A percentile compares a stretch with the other conserved stretches of the same genome.
Evolutionary conservation across 1,139 yeast genomes (phyloP).

Genomic region (Saccharomyces uvarum): DNA sequence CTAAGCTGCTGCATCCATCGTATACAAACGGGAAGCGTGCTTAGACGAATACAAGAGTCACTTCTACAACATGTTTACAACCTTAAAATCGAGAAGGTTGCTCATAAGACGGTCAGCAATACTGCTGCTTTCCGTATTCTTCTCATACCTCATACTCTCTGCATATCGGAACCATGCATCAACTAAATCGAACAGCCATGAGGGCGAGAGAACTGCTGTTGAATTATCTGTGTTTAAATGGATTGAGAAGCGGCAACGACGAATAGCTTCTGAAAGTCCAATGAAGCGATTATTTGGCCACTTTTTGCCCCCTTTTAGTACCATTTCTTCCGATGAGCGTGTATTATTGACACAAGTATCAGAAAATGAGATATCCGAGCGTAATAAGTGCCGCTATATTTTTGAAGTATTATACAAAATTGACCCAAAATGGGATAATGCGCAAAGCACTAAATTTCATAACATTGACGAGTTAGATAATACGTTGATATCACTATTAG

Average conservation of each 20-base stretch:
- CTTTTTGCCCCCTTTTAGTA: background rate
- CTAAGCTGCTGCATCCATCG: background rate
- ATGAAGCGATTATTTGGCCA: background rate
- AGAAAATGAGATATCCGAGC: background rate
- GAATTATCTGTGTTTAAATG: background rate
- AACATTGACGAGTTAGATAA: conserved; percentile 12
- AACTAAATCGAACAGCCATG: background rate
- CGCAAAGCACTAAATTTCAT: conserved; percentile 7
- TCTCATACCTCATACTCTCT: background rate
- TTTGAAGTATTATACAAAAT: conserved; percentile 13
- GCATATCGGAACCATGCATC: background rate
- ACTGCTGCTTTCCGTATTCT: background rate
- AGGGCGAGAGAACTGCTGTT: background rate
- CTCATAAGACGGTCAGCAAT: background rate
- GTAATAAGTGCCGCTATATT: conserved; percentile 17
- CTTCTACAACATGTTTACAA: background rate
- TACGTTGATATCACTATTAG: conserved; percentile 9
- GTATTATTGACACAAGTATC: background rate
- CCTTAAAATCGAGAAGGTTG: background rate
- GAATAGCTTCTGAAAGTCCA: background rate
- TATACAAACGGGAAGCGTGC: background rate
- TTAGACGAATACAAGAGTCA: background rate
- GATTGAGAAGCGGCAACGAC: background rate
- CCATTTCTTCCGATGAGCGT: background rate
- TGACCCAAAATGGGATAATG: conserved; percentile 18